These are phyloP conservation scores for Cucumis cinereus DNA, from an alignment of 306 rosid genomes.

Conservation along the genomic window DNA sequence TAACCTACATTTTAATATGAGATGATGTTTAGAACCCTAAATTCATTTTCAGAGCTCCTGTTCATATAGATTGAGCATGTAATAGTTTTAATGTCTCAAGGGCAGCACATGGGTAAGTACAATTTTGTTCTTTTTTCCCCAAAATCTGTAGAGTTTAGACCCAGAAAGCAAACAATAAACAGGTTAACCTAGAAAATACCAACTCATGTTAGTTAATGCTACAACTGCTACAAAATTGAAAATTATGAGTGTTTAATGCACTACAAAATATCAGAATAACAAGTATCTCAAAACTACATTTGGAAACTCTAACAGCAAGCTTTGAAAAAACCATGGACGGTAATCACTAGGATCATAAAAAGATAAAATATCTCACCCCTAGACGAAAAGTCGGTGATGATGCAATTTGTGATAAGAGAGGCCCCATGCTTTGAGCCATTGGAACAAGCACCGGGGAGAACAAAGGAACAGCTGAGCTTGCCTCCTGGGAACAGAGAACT, in stretches of 20 bases:
- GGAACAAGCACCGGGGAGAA: conserved; percentile 94
- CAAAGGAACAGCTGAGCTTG: conserved; percentile 81
- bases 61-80: background rate
- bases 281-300: background rate
- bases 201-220: background rate
- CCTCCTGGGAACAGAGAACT: conserved; percentile 43
- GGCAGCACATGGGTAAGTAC: background rate
- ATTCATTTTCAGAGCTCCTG: background rate
- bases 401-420: conserved; percentile 80
- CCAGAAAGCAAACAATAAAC: background rate
- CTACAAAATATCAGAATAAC: background rate
- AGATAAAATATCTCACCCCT: conserved; percentile 49
- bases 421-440: conserved; percentile 87
- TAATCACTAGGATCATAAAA: background rate
- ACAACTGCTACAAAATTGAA: background rate
- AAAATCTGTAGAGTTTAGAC: background rate
- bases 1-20: background rate
- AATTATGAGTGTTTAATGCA: background rate
- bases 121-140: background rate
- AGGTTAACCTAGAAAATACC: background rate
- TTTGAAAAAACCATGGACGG: background rate
- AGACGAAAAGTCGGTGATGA: conserved; percentile 81
- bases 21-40: background rate
- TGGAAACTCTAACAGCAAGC: background rate
- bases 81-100: background rate